Evolutionary conservation across 306 rosid species (phyloP).

Genomic region (Lathyrus oleraceus): DNA sequence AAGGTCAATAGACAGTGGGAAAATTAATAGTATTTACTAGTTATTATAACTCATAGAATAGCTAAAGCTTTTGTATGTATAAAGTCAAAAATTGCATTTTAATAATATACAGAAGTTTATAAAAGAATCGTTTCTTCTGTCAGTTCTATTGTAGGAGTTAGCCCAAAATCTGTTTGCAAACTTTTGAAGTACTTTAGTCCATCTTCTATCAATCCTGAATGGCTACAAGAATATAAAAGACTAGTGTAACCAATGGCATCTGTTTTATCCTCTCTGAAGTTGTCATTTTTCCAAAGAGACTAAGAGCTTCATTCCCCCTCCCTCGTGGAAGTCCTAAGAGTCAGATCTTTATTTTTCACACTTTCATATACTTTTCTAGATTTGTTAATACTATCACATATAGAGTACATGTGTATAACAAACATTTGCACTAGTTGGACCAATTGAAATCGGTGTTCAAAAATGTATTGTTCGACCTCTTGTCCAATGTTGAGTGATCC

Average conservation of each 20-base stretch:
- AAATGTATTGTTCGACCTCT: no score
- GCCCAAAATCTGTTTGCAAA: slow-evolving; percentile 55
- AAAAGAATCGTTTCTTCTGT: no score
- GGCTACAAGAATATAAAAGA: slow-evolving; percentile 61
- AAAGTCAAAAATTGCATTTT: no score
- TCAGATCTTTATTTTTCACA: slow-evolving; percentile 55
- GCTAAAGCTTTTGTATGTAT: no score
- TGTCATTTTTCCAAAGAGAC: slow-evolving; percentile 56
- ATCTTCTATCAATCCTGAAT: slow-evolving; percentile 69
- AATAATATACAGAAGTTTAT: no score
- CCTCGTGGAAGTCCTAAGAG: slow-evolving; percentile 71
- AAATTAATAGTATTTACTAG: no score
- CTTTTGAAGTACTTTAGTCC: slow-evolving; percentile 56
- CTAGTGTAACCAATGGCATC: slow-evolving; percentile 63
- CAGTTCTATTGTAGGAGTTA: slow-evolving; percentile 55
- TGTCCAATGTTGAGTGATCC: no score
- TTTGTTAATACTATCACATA: slow-evolving; percentile 56
- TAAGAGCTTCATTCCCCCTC: slow-evolving; percentile 56
- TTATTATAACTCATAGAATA: no score
- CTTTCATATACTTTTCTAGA: slow-evolving; percentile 53
- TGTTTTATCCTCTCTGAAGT: slow-evolving; percentile 38
- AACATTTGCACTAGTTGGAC: slow-evolving; percentile 54
- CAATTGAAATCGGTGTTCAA: no score
- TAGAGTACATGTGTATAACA: slow-evolving; percentile 76
- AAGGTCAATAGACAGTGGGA: no score